phyloP scores from a whole-genome alignment of 148 eudicot species.

The Rhododendron griersonianum region DNA sequence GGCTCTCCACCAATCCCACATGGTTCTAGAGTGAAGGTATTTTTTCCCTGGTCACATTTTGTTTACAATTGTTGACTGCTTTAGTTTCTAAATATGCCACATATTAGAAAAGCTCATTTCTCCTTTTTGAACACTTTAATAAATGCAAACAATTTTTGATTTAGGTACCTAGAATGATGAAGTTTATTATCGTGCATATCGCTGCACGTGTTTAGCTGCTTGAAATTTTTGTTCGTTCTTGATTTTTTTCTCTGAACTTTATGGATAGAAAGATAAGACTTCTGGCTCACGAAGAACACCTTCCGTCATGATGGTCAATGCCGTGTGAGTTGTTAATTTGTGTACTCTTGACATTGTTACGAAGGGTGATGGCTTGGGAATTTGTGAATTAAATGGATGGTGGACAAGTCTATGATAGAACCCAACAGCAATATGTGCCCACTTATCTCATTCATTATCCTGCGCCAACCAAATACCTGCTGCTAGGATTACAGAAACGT shows the following conservation, averaged over 20 bases:
- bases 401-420: neutral
- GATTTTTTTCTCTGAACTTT: neutral
- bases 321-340: neutral
- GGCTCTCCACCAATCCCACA: constrained; percentile 95
- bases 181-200: neutral
- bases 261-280: neutral
- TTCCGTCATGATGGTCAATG: neutral
- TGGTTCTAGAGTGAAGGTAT: constrained; percentile 97
- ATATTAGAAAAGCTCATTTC: neutral
- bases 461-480: neutral
- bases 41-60: neutral
- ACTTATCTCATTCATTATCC: neutral
- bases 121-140: neutral
- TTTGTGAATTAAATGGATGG: neutral
- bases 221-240: neutral
- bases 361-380: neutral
- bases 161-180: neutral
- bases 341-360: neutral
- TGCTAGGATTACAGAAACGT: neutral
- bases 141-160: neutral
- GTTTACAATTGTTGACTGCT: neutral
- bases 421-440: neutral
- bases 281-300: neutral
- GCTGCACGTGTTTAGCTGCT: neutral
- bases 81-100: neutral